These are phyloP conservation scores for Sonneratia alba DNA, from an alignment of 345 rosid genomes.

Conservation along the genomic window DNA sequence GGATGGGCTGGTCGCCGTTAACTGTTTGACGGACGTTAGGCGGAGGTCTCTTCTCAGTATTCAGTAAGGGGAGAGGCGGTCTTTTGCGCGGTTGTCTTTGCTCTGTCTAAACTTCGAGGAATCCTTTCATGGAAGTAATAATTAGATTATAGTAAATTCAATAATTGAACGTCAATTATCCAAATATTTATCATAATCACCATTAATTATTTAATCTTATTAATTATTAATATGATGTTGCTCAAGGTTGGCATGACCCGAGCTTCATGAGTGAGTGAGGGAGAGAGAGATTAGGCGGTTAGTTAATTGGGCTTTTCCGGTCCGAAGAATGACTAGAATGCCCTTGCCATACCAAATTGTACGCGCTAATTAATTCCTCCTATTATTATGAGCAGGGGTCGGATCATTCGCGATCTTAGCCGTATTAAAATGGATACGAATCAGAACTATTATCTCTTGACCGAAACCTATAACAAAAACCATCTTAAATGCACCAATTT, in stretches of 20 bases:
- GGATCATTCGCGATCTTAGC: no score
- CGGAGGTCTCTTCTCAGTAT: background rate
- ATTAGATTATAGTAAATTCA: no score
- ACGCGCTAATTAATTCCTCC: background rate
- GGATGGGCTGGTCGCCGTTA: conserved; percentile 15
- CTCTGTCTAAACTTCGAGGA: background rate
- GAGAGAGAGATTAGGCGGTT: background rate
- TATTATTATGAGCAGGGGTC: background rate
- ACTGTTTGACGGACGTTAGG: conserved; percentile 22
- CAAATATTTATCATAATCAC: background rate
- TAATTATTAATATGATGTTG: no score
- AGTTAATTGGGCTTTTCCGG: conserved; percentile 2
- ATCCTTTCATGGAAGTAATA: no score
- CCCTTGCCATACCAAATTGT: background rate
- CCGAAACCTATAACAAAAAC: no score
- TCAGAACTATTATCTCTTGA: no score
- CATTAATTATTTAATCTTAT: no score
- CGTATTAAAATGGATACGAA: no score
- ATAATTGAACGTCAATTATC: background rate
- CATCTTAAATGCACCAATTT: no score
- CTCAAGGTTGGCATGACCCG: no score
- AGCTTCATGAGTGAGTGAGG: background rate
- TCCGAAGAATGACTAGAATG: background rate
- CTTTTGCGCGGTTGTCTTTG: background rate
- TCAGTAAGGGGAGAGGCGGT: background rate